Conservation (phyloP, 2,329 filamentous ascomycete species). For the Cyclaneusma minus region DNA sequence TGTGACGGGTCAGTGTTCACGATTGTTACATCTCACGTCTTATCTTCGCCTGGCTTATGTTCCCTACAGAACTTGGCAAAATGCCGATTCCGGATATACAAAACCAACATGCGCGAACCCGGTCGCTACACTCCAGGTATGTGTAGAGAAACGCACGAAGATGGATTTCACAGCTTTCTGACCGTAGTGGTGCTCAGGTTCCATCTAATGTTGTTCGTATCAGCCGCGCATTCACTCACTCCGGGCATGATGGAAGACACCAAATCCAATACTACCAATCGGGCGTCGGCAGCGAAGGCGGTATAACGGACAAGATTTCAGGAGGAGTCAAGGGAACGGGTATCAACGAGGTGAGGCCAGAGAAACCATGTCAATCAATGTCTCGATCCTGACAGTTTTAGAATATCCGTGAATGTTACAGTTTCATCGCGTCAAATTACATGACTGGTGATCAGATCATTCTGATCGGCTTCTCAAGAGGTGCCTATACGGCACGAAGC, state of each 20-base stretch:
- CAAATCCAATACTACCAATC: slow-evolving; percentile 47
- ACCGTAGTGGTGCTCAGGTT: slow-evolving; percentile 23
- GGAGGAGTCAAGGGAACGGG: slow-evolving; percentile 40
- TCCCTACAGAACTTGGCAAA: slow-evolving; percentile 1
- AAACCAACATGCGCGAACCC: too few relatives aligned
- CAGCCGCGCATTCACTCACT: slow-evolving; percentile 36
- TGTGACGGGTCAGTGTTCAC: slow-evolving; percentile 2
- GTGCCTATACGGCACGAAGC: slow-evolving; percentile 23
- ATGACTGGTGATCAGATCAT: slow-evolving; percentile 21
- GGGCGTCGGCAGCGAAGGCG: slow-evolving; percentile 39
- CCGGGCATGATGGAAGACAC: slow-evolving; percentile 32
- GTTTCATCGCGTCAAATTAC: slow-evolving; percentile 29
- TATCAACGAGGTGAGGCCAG: slow-evolving; percentile 29
- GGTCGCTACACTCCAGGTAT: too few relatives aligned
- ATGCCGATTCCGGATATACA: slow-evolving; percentile 1
- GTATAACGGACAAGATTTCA: slow-evolving; percentile 30
- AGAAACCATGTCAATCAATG: background rate
- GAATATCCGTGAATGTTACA: slow-evolving; percentile 30
- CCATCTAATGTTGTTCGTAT: slow-evolving; percentile 47
- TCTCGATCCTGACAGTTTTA: background rate
- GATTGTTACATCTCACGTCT: background rate
- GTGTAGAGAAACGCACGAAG: too few relatives aligned
- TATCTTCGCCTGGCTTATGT: background rate
- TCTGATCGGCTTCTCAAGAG: slow-evolving; percentile 23
- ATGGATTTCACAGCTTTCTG: background rate